Evolutionary conservation across 2,329 filamentous ascomycete species (phyloP).

Genomic region (Pseudogymnoascus sp.): DNA sequence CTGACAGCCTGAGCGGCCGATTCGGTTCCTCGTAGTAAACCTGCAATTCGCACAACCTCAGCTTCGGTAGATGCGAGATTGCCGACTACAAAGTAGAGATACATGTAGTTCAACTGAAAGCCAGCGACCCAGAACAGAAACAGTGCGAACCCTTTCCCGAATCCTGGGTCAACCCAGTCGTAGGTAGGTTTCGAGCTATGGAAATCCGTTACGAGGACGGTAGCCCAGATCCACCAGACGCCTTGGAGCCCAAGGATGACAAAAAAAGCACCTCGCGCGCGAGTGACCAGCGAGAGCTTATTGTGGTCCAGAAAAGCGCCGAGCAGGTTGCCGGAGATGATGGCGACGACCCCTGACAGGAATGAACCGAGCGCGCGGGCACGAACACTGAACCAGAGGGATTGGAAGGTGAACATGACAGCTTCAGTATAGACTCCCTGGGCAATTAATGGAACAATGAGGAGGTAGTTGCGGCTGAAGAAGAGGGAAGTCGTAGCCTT

Average conservation of each 20-base stretch:
- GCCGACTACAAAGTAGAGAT: constrained; percentile 60
- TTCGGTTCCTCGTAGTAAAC: constrained; percentile 60
- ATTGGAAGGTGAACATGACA: constrained; percentile 62
- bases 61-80: constrained; percentile 53
- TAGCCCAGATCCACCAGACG: constrained; percentile 66
- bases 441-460: constrained; percentile 59
- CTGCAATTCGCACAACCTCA: constrained; percentile 60
- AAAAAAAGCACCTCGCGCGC: constrained; percentile 22
- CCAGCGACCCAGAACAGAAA: constrained; percentile 59
- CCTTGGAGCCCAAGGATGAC: constrained; percentile 43
- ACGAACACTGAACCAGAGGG: constrained; percentile 62
- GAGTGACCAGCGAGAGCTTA: constrained; percentile 18
- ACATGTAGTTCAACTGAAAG: constrained; percentile 65
- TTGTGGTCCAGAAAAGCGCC: constrained; percentile 34
- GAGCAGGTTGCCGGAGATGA: constrained; percentile 56
- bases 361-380: constrained; percentile 63
- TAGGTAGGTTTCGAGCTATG: constrained; percentile 47
- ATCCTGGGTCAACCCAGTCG: constrained; percentile 57
- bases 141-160: constrained; percentile 57
- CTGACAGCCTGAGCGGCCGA: constrained; percentile 66
- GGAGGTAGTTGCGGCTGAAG: constrained; percentile 50
- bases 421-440: constrained; percentile 65
- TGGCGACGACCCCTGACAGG: constrained; percentile 57
- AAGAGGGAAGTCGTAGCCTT: constrained; percentile 51
- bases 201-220: constrained; percentile 55